Evolutionary conservation across 352 stramenopile species (phyloP), one percentile per base, ranked within the genome.

Genomic region (Pythium oligandrum): DNA sequence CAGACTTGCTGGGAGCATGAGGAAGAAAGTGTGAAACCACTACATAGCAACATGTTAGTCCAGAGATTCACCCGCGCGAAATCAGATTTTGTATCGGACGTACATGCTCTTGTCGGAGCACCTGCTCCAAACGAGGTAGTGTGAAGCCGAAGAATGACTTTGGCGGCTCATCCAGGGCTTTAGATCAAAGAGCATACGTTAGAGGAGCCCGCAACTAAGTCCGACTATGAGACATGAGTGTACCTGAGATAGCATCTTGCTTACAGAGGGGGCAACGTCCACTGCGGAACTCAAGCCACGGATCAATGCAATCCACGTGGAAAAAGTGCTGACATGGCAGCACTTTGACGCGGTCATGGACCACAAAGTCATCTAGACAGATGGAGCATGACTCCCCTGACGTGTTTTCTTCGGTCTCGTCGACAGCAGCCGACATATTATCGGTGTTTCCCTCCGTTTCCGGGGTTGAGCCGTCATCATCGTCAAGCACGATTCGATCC

Each of bases 321-420:
- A 88, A 96, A 51, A 88, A 88, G 50, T 96, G 86, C 31, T 88
- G 75, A 43, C 86, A 96, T 12, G 86, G 83, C 35, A 96, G 72
- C 33, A 94, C 67, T 59, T 91, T 91, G 26, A 93, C 75, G 32
- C 71, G 59, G 4, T 74, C 70, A 38, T 69, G 70, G 4, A 66
- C 54, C 31, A 70, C 59, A 51, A 90, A 92, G 35, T 91, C 79
- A 30, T 92, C 80, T 38, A 94, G 51, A 48, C 83, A 94, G 50
- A 92, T 92, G 1, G 79, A 71, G 39, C 83, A 94, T 26, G 17
- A 26, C 17, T 26, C 17, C 17, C 17, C 17, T 26, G 17, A 26
- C 17, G 17, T 26, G 17, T 26, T 26, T 26, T 26, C 17, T 26
- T 26, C 17, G 17, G 62, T 68, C 57, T 87, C 78, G 1, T 62